Percentiles rank a stretch among this genome's conserved stretches.
Evolutionary conservation across 352 stramenopile species (phyloP).

Genomic region (Globisporangium nunn): DNA sequence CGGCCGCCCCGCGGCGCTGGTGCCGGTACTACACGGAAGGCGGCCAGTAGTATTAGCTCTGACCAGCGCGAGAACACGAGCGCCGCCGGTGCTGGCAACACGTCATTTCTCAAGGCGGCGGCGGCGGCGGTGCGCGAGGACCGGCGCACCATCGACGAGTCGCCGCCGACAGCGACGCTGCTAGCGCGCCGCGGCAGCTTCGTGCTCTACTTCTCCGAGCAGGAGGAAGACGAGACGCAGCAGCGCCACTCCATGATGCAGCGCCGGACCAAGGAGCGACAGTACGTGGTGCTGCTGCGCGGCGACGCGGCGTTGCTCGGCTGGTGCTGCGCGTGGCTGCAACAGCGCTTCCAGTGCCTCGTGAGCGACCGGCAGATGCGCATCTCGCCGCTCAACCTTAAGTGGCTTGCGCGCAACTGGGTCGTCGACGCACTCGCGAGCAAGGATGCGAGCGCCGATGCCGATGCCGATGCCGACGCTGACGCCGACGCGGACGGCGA

Average conservation of each 20-base stretch:
- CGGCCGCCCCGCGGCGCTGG: not conserved
- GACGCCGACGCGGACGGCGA: too few relatives aligned
- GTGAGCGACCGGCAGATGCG: constrained; percentile 39
- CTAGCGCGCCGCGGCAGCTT: constrained; percentile 23
- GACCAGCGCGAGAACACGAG: not conserved
- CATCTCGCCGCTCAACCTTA: constrained; percentile 43
- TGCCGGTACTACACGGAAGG: not conserved
- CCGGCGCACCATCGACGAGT: constrained; percentile 1
- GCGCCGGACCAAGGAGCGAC: constrained; percentile 30
- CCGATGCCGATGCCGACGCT: too few relatives aligned
- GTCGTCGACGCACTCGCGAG: constrained; percentile 29
- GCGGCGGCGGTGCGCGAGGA: not conserved
- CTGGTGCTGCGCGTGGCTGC: constrained; percentile 54
- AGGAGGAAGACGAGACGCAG: constrained; percentile 21
- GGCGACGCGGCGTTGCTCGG: constrained; percentile 47
- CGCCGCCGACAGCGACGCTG: not conserved
- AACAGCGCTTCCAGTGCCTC: constrained; percentile 68
- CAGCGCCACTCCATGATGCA: constrained; percentile 12
- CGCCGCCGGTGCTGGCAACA: not conserved
- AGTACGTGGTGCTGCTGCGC: constrained; percentile 53
- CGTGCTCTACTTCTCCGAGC: constrained; percentile 54
- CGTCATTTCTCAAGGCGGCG: not conserved
- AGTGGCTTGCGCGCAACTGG: constrained; percentile 44
- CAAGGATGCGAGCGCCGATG: constrained; percentile 2
- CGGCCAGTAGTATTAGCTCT: not conserved